Evolutionary conservation across 768 basidiomycete species (phyloP).

Genomic region (Trametes villosa): DNA sequence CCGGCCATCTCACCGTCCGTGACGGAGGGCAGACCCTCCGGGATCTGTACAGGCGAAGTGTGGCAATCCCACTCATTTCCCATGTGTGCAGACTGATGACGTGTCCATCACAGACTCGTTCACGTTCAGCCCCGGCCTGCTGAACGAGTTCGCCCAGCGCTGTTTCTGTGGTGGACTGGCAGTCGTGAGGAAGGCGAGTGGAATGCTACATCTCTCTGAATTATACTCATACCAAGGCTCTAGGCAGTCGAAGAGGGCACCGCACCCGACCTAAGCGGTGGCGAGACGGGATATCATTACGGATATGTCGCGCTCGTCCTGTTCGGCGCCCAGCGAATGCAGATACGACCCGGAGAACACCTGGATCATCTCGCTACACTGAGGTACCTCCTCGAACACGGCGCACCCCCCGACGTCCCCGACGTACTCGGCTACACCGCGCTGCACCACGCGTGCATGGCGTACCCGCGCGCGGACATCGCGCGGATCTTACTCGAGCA

Average conservation of each 20-base stretch:
- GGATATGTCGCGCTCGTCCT: slow-evolving; percentile 25
- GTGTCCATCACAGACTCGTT: neutral
- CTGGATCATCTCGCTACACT: slow-evolving; percentile 41
- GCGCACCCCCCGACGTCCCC: slow-evolving; percentile 43
- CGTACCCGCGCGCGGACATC: slow-evolving; percentile 35
- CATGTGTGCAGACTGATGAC: neutral
- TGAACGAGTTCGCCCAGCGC: slow-evolving; percentile 14
- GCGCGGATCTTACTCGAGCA: slow-evolving; percentile 45
- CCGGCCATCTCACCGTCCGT: slow-evolving; percentile 3
- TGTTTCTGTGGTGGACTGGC: slow-evolving; percentile 18
- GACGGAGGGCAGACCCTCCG: slow-evolving; percentile 12
- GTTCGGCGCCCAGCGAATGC: slow-evolving; percentile 24
- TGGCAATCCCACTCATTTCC: neutral
- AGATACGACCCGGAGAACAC: slow-evolving; percentile 4
- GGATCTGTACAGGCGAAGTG: slow-evolving; percentile 11
- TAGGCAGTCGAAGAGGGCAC: slow-evolving; percentile 17
- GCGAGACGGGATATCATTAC: slow-evolving; percentile 26
- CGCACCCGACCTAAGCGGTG: slow-evolving; percentile 23
- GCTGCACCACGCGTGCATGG: slow-evolving; percentile 49
- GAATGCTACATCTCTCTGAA: neutral
- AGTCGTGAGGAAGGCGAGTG: slow-evolving; percentile 3
- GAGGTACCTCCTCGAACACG: slow-evolving; percentile 45
- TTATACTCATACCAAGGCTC: neutral
- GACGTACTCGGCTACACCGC: slow-evolving; percentile 57
- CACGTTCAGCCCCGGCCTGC: neutral